Conservation (phyloP, 1,284 basidiomycete species). For the Fomitiporia mediterranea region DNA sequence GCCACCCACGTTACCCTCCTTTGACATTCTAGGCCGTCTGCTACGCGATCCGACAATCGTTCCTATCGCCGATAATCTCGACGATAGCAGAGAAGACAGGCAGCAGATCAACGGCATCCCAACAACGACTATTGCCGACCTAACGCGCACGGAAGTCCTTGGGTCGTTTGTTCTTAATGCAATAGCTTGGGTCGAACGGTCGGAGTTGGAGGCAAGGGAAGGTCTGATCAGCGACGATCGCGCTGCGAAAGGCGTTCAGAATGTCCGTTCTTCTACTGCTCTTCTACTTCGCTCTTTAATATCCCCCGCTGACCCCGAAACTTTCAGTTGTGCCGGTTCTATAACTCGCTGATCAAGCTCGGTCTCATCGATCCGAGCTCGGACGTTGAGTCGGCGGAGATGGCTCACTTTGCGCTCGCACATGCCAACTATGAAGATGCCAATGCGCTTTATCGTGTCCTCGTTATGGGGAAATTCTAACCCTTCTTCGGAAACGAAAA, state of each 20-base stretch:
- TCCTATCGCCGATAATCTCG: conserved; percentile 26
- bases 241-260: conserved; percentile 62
- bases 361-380: conserved; percentile 52
- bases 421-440: conserved; percentile 71
- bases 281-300: not conserved
- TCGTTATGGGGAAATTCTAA: conserved; percentile 41
- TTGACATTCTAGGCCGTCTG: conserved; percentile 64
- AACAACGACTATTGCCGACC: conserved; percentile 54
- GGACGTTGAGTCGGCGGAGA: conserved; percentile 67
- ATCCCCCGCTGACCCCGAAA: not conserved
- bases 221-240: conserved; percentile 65
- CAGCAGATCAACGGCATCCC: not conserved
- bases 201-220: conserved; percentile 59
- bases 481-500: no score
- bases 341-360: conserved; percentile 59
- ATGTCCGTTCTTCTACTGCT: conserved; percentile 45
- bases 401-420: conserved; percentile 66
- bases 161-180: conserved; percentile 63
- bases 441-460: conserved; percentile 58
- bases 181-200: conserved; percentile 61
- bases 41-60: conserved; percentile 53
- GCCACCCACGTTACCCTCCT: conserved; percentile 65
- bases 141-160: conserved; percentile 57
- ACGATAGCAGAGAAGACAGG: conserved; percentile 31
- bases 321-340: conserved; percentile 69